Evolutionary conservation across 306 rosid species (phyloP).

Genomic region (Psophocarpus tetragonolobus): DNA sequence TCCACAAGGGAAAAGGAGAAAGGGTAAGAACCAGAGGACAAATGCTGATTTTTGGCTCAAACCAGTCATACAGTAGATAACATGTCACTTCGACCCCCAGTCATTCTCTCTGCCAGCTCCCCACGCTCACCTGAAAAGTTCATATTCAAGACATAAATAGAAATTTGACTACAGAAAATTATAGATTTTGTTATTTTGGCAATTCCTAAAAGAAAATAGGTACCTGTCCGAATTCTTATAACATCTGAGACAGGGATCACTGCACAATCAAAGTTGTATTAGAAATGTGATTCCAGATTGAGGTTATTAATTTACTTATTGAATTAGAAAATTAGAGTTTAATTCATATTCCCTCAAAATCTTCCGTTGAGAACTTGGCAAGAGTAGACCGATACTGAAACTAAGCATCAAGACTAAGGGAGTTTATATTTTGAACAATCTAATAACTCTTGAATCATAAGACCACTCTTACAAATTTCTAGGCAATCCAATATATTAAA

Average conservation of each 20-base stretch:
- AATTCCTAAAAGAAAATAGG: constrained; percentile 17
- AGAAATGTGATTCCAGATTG: constrained; percentile 26
- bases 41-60: background rate
- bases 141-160: background rate
- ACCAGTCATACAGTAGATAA: constrained; percentile 29
- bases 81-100: constrained; percentile 61
- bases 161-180: background rate
- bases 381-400: background rate
- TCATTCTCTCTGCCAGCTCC: constrained; percentile 79
- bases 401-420: background rate
- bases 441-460: background rate
- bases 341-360: background rate
- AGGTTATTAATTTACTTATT: background rate
- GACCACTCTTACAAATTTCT: background rate
- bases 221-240: constrained; percentile 91
- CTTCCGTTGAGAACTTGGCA: background rate
- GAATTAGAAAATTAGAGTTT: background rate
- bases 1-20: constrained; percentile 2
- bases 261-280: constrained; percentile 46
- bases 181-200: background rate
- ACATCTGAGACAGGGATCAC: constrained; percentile 83
- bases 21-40: background rate
- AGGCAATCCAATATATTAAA: background rate
- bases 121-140: constrained; percentile 80
- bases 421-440: background rate